Percentiles rank a stretch among this genome's conserved stretches.
Evolutionary conservation across 2,329 filamentous ascomycete species (phyloP).

Genomic region (Rosellinia necatrix): DNA sequence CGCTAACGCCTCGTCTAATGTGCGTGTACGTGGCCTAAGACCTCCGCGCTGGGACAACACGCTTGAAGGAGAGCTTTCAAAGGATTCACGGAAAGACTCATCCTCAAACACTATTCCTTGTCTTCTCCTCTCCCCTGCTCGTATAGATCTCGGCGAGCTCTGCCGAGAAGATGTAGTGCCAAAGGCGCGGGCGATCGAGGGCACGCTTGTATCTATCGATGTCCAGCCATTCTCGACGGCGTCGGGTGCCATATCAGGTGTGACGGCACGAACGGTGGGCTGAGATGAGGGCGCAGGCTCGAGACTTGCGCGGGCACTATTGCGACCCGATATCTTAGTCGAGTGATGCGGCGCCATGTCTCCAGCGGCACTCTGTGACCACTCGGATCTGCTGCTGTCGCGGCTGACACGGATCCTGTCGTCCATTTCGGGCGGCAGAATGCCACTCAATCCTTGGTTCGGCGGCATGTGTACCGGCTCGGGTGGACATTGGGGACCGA

Average conservation of each 20-base stretch:
- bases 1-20: slow-evolving; percentile 56
- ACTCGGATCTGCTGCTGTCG: slow-evolving; percentile 44
- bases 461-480: slow-evolving; percentile 44
- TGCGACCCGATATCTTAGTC: slow-evolving; percentile 30
- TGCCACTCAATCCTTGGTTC: slow-evolving; percentile 52
- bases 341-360: slow-evolving; percentile 34
- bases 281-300: slow-evolving; percentile 40
- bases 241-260: slow-evolving; percentile 64
- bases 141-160: slow-evolving; percentile 54
- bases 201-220: slow-evolving; percentile 29
- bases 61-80: slow-evolving; percentile 53
- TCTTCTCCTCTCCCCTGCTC: slow-evolving; percentile 52
- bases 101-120: slow-evolving; percentile 68
- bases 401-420: slow-evolving; percentile 46
- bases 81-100: slow-evolving; percentile 57
- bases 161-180: slow-evolving; percentile 47
- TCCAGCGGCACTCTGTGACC: slow-evolving; percentile 40
- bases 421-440: slow-evolving; percentile 52
- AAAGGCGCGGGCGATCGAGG: slow-evolving; percentile 41
- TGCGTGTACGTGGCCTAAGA: slow-evolving; percentile 60
- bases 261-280: slow-evolving; percentile 65
- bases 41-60: slow-evolving; percentile 44
- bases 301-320: slow-evolving; percentile 34
- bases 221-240: slow-evolving; percentile 43
- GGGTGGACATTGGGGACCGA: slow-evolving; percentile 36